Evolutionary conservation across 106 monocot genomes (phyloP).

Genomic region (Amphibolis antarctica): DNA sequence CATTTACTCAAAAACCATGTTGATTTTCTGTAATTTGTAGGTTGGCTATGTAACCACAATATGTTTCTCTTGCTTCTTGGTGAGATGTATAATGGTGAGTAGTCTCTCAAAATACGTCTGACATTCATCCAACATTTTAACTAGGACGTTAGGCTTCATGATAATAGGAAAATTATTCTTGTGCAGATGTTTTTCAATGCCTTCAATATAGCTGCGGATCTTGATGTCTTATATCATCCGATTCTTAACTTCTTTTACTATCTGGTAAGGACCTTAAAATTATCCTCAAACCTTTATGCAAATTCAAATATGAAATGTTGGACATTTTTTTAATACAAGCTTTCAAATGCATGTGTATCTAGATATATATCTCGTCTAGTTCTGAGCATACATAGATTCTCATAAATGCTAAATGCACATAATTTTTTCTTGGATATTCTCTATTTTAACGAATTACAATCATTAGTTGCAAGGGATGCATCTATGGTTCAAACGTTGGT

Average conservation of each 20-base stretch:
- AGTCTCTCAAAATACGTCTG: neutral
- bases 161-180: neutral
- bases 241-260: slow-evolving; percentile 81
- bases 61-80: slow-evolving; percentile 80
- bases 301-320: neutral
- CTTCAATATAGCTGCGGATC: slow-evolving; percentile 68
- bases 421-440: no score
- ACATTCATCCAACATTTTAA: neutral
- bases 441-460: no score
- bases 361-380: no score
- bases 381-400: no score
- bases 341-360: neutral
- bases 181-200: slow-evolving; percentile 71
- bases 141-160: neutral
- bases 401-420: no score
- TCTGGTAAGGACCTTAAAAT: slow-evolving; percentile 33
- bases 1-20: neutral
- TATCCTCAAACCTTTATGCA: neutral
- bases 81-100: slow-evolving; percentile 84
- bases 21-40: slow-evolving; percentile 20
- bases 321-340: neutral
- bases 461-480: no score
- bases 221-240: slow-evolving; percentile 75
- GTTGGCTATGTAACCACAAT: slow-evolving; percentile 92
- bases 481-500: no score